Evolutionary conservation across 345 rosid genomes (phyloP).

Genomic region (Gossypium sturtianum): DNA sequence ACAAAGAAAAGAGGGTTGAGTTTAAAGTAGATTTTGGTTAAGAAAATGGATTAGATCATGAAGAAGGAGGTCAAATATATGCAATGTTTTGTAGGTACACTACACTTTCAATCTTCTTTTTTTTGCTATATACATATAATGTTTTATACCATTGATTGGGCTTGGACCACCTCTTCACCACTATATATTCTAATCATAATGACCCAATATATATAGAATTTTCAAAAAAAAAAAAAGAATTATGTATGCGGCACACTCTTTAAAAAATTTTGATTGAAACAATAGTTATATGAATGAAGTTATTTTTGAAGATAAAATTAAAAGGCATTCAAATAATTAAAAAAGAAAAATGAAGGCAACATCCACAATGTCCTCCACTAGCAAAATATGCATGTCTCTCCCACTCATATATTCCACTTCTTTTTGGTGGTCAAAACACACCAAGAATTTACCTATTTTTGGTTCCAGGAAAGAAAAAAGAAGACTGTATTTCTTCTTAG

Average conservation of each 20-base stretch:
- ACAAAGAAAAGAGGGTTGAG: not conserved
- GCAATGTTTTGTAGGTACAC: not conserved
- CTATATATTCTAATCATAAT: not conserved
- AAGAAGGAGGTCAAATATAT: not conserved
- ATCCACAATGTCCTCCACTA: conserved; percentile 23
- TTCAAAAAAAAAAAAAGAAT: too few relatives aligned
- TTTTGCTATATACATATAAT: too few relatives aligned
- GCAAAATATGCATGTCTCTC: conserved; percentile 16
- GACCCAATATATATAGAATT: too few relatives aligned
- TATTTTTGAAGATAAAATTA: too few relatives aligned
- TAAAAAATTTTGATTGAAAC: too few relatives aligned
- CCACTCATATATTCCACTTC: conserved; percentile 12
- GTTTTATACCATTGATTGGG: conserved; percentile 20
- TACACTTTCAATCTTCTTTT: not conserved
- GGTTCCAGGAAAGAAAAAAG: not conserved
- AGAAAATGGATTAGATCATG: not conserved
- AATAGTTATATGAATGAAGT: too few relatives aligned
- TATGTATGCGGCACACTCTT: too few relatives aligned
- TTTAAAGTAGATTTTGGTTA: not conserved
- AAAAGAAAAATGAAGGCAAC: conserved; percentile 4
- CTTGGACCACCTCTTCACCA: conserved; percentile 22
- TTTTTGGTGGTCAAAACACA: not conserved
- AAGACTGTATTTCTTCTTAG: not conserved
- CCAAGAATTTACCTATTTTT: not conserved
- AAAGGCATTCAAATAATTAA: too few relatives aligned